These are phyloP conservation scores for Candida rishiriensis DNA, from an alignment of 805 yeast genomes.

Conservation along the genomic window DNA sequence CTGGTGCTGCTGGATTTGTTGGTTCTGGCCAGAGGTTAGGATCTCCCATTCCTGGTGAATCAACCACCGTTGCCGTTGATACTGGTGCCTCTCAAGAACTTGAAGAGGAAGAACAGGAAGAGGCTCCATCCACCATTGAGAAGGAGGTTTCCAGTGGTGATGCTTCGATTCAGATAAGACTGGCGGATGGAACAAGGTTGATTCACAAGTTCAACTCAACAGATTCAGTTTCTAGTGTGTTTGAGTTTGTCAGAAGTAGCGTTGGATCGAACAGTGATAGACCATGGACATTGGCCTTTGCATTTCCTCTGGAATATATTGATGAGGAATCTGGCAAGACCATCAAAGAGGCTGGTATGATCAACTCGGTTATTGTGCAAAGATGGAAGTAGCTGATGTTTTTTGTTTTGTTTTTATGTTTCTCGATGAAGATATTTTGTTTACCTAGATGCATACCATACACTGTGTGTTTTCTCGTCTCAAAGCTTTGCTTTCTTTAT, in stretches of 20 bases:
- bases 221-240: conserved; percentile 63
- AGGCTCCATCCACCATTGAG: too few relatives aligned
- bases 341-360: conserved; percentile 70
- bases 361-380: conserved; percentile 85
- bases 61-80: conserved; percentile 10
- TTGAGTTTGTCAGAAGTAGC: conserved; percentile 58
- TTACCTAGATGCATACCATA: too few relatives aligned
- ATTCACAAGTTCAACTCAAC: conserved; percentile 59
- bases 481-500: not conserved
- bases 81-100: conserved; percentile 10
- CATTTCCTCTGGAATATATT: conserved; percentile 78
- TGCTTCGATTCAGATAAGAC: conserved; percentile 72
- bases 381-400: conserved; percentile 51
- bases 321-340: conserved; percentile 52
- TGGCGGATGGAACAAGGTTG: conserved; percentile 74
- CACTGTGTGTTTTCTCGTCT: not conserved
- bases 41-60: conserved; percentile 79
- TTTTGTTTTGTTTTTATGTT: not conserved
- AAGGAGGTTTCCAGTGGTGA: conserved; percentile 37
- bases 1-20: conserved; percentile 51
- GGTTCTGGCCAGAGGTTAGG: conserved; percentile 88
- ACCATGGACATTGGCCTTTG: conserved; percentile 63
- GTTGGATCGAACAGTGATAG: conserved; percentile 36
- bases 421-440: not conserved
- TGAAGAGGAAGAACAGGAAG: conserved; percentile 10